Evolutionary conservation across 768 basidiomycete genomes (phyloP), one percentile per base, ranked within the genome.

Genomic region (Tubosaeta sp.): DNA sequence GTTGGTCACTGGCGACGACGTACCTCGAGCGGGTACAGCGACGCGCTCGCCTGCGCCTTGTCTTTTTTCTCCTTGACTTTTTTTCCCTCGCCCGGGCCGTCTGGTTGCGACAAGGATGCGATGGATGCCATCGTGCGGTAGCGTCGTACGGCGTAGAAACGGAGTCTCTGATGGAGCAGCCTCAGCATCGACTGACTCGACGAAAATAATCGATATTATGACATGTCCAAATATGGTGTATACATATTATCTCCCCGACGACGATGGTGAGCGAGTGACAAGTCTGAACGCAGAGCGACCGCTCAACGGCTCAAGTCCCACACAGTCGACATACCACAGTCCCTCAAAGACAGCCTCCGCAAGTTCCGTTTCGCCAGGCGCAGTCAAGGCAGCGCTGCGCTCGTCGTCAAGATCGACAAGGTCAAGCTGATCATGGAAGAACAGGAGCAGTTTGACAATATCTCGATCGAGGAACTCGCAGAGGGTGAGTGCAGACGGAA

Each of bases 331-430:
- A 91, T 94, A 62, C 89, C 90, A 0, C 77, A 84, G 59, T 74
- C 77, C 43, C 78, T 95, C 68, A 89, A 88, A 68, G 82, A 86
- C 56, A 73, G 82, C 25, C 81, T 95, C 38, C 83, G 86, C 69
- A 93, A 92, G 65, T 95, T 95, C 73, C 76, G 89, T 13, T 88
- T 91, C 51, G 73, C 74, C 5, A 81, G 86, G 22, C 82, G 78
- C 61, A 79, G 77, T 41, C 69, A 76, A 17, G 87, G 84, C 35
- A 85, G 78, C 59, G 85, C 90, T 25, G 92, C 91, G 14, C 75
- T 95, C 49, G 73, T 92, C 59, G 84, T 95, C 70, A 95, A 94
- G 82, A 91, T 95, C 72, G 86, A 94, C 78, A 94, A 90, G 75
- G 69, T 76, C 37, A 76, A 84, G 60, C 78, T 95, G 52, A 64